These are phyloP conservation scores for Simplicillium aogashimaense DNA, from an alignment of 2,329 filamentous ascomycete genomes.

Conservation along the genomic window DNA sequence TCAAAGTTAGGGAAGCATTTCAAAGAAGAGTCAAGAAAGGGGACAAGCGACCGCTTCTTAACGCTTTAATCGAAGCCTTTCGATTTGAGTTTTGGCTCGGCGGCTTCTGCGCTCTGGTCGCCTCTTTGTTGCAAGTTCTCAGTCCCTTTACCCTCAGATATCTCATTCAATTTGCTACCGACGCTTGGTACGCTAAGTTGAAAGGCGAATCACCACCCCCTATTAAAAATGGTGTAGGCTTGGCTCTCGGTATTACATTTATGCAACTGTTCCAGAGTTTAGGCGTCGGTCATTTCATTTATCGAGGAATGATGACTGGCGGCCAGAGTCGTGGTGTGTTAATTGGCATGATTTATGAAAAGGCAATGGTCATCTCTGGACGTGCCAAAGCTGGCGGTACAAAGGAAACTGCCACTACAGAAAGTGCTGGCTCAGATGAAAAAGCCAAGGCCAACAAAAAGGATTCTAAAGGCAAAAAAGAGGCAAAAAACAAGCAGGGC, in stretches of 20 bases:
- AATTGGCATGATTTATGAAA: constrained; percentile 83
- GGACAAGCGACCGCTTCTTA: constrained; percentile 63
- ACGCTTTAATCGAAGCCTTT: constrained; percentile 81
- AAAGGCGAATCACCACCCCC: constrained; percentile 45
- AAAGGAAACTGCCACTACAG: constrained; percentile 17
- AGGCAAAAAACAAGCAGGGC: constrained; percentile 24
- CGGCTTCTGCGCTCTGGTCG: constrained; percentile 63
- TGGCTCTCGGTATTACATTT: constrained; percentile 72
- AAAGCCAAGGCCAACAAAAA: constrained; percentile 33
- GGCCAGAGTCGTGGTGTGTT: constrained; percentile 73
- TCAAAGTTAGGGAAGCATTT: constrained; percentile 58
- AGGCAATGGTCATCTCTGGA: constrained; percentile 80
- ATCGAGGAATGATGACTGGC: constrained; percentile 83
- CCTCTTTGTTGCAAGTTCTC: constrained; percentile 69
- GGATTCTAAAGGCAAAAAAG: constrained; percentile 23
- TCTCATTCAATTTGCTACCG: constrained; percentile 73
- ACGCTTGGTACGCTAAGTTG: constrained; percentile 61
- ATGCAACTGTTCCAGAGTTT: constrained; percentile 83
- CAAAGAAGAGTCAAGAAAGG: constrained; percentile 56
- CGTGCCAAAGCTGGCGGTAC: constrained; percentile 75
- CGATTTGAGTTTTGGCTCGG: constrained; percentile 77
- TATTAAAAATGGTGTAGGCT: constrained; percentile 67
- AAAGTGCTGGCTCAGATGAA: constrained; percentile 37
- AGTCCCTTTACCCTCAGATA: constrained; percentile 79
- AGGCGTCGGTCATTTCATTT: constrained; percentile 84